Base-by-base conservation (phyloP, 306 rosid species). In the Citrullus colocynthis region DNA sequence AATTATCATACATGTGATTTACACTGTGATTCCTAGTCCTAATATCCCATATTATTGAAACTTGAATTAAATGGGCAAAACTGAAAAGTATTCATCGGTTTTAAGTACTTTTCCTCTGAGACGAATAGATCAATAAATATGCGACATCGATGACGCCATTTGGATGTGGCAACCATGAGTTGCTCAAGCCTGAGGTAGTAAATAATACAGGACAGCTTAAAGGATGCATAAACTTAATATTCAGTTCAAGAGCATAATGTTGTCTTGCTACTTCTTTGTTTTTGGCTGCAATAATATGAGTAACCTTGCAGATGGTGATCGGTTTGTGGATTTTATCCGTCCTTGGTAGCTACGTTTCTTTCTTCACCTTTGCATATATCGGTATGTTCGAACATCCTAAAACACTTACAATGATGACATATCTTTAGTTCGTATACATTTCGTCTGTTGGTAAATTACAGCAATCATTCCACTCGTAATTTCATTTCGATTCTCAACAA, bases 271-370 rank as follows among this genome's bases (percentile, higher is more conserved):
- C 55, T 72, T 72, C 42, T 28, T 30, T 9, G 20, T 45, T 49
- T 72, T 18, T 72, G 41, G 76, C 13, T 72, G 8, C 15, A 61
- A 48, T 78, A 79, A 45, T 54, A 45, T 69, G 45, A 52, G 72
- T 86, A 67, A 81, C 63, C 84, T 20, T 75, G 45, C 91, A 95
- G 98, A 95, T 88, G 82, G 97, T 92, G 83, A 83, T 82, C 79
- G 84, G 89, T 81, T 75, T 95, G 80, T 95, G 98, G 98, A 85
- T 92, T 75, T 79, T 91, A 82, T 92, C 97, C 60, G 97, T 90
- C 86, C 81, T 89, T 24, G 98, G 97, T 65, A 83, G 92, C 86
- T 58, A 82, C 77, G 60, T 89, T 82, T 95, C 97, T 24, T 90
- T 90, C 84, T 88, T 88, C 82, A 90, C 97, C 6, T 88, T 95